phyloP scores from a whole-genome alignment of 2,329 filamentous ascomycete species.

The Malbranchea cinnamomea region DNA sequence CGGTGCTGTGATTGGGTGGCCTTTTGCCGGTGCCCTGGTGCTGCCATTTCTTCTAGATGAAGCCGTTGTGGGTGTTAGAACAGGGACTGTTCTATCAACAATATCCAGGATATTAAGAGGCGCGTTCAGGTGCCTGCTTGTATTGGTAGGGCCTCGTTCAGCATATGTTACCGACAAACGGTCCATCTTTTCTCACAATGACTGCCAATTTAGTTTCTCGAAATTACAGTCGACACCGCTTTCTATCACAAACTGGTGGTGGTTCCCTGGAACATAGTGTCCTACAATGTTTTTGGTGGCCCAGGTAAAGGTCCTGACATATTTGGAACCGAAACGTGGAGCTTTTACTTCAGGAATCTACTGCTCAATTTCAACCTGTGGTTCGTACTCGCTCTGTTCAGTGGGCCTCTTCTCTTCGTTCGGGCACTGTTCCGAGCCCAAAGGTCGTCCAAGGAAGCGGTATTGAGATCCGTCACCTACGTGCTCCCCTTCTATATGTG shows the following conservation, averaged over 20 bases:
- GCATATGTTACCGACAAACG: background rate
- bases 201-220: conserved; percentile 38
- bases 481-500: conserved; percentile 84
- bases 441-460: conserved; percentile 49
- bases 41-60: conserved; percentile 73
- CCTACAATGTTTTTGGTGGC: conserved; percentile 84
- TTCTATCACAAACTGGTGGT: conserved; percentile 69
- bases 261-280: conserved; percentile 83
- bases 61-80: conserved; percentile 37
- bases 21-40: conserved; percentile 73
- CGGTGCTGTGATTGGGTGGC: conserved; percentile 81
- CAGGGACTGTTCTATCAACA: conserved; percentile 45
- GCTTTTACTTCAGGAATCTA: conserved; percentile 87
- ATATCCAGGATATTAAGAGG: conserved; percentile 53
- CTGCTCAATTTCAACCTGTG: conserved; percentile 90
- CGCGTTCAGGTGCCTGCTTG: conserved; percentile 45
- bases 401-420: conserved; percentile 58
- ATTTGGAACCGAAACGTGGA: conserved; percentile 92
- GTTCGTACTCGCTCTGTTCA: conserved; percentile 64
- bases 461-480: conserved; percentile 63
- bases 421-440: conserved; percentile 53
- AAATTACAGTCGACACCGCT: conserved; percentile 59
- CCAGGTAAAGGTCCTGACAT: conserved; percentile 69
- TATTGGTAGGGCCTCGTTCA: conserved; percentile 44
- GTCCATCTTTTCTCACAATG: conserved; percentile 16